Evolutionary conservation across 2,329 filamentous ascomycete species (phyloP).

Genomic region (Botrytis elliptica): DNA sequence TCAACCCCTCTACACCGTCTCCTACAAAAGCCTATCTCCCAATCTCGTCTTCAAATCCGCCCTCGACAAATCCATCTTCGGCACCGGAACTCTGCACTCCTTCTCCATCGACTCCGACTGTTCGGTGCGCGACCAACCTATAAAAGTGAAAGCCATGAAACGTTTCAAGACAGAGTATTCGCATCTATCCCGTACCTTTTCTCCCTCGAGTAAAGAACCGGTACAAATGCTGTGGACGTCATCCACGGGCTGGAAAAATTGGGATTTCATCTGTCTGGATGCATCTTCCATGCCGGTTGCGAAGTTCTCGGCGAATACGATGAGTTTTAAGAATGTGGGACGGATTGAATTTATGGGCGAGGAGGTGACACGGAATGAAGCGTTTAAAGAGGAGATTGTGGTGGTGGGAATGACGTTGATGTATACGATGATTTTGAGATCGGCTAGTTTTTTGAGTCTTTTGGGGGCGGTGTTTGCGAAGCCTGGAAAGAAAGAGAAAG

Average conservation of each 20-base stretch:
- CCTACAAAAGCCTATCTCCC: constrained; percentile 24
- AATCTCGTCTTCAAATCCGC: constrained; percentile 22
- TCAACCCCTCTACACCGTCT: constrained; percentile 24
- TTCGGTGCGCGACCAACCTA: constrained; percentile 19
- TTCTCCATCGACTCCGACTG: constrained; percentile 27
- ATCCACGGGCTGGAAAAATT: background rate
- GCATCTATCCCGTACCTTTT: constrained; percentile 24
- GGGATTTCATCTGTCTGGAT: constrained; percentile 13
- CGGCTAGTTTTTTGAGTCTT: background rate
- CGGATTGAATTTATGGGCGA: background rate
- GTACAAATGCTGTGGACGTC: constrained; percentile 23
- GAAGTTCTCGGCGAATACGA: constrained; percentile 5
- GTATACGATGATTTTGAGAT: constrained; percentile 26
- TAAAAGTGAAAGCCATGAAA: constrained; percentile 25
- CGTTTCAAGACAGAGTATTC: constrained; percentile 26
- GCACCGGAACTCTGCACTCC: constrained; percentile 23
- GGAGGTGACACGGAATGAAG: constrained; percentile 17
- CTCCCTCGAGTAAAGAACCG: constrained; percentile 2
- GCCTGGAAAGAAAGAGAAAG: background rate
- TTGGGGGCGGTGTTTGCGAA: constrained; percentile 2
- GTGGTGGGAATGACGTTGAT: constrained; percentile 26
- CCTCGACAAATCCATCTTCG: constrained; percentile 15
- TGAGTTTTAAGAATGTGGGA: background rate
- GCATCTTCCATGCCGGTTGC: background rate
- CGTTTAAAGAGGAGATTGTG: constrained; percentile 27